Conservation (phyloP, 352 stramenopile genomes). For the Halophytophthora batemanensis region DNA sequence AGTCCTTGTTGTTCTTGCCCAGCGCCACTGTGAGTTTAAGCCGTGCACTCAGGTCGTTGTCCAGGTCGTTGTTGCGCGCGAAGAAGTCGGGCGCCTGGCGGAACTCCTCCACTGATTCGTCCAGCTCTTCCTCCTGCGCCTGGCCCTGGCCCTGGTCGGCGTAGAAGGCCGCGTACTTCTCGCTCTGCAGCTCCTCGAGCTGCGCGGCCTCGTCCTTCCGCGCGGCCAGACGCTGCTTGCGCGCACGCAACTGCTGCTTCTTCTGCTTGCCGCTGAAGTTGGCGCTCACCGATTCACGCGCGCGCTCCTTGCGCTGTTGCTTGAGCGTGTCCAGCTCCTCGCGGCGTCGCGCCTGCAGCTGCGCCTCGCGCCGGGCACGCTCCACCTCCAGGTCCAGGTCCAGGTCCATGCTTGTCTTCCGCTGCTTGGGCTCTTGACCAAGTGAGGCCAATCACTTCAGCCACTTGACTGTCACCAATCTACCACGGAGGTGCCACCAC, state of each 20-base stretch:
- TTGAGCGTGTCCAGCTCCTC: conserved; percentile 78
- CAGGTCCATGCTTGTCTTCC: not conserved
- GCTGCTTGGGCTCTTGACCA: conserved; percentile 15
- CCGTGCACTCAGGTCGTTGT: conserved; percentile 56
- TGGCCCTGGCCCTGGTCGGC: conserved; percentile 27
- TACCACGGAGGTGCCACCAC: too few species aligned
- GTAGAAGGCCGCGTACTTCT: conserved; percentile 52
- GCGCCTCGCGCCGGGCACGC: conserved; percentile 56
- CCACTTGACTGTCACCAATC: not conserved
- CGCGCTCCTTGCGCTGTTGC: conserved; percentile 74
- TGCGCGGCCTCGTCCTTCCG: conserved; percentile 58
- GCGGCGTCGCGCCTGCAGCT: conserved; percentile 64
- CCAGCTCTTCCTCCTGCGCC: conserved; percentile 21
- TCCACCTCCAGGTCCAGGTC: conserved; percentile 33
- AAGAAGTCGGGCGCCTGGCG: conserved; percentile 60
- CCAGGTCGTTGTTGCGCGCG: conserved; percentile 61
- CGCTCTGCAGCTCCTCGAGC: conserved; percentile 48
- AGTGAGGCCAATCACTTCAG: not conserved
- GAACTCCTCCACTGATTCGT: conserved; percentile 39
- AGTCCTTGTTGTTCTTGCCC: conserved; percentile 80
- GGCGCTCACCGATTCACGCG: conserved; percentile 44
- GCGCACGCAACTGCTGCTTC: conserved; percentile 77
- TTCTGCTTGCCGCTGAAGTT: conserved; percentile 88
- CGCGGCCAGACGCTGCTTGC: conserved; percentile 72
- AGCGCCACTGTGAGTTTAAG: conserved; percentile 81